phyloP scores from a whole-genome alignment of 352 stramenopile genomes.

The Pythium dissotocum region DNA sequence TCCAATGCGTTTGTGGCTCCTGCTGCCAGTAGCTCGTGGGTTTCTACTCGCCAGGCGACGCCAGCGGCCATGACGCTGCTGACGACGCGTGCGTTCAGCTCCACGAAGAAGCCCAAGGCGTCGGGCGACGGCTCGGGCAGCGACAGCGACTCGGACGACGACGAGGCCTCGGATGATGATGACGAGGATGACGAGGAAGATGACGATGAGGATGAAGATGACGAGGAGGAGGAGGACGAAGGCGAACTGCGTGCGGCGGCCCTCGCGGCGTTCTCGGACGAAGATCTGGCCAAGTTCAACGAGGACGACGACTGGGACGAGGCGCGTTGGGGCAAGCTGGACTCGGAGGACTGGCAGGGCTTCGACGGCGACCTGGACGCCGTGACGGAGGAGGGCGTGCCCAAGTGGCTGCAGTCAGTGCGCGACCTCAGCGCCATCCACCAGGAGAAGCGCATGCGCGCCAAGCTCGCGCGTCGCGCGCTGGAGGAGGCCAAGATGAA shows the following conservation, averaged over 20 bases:
- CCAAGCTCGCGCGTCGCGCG: constrained; percentile 61
- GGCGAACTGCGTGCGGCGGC: constrained; percentile 24
- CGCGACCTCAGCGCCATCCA: constrained; percentile 68
- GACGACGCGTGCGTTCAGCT: constrained; percentile 35
- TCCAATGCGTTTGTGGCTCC: constrained; percentile 17
- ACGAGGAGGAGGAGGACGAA: constrained; percentile 25
- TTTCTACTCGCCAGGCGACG: constrained; percentile 1
- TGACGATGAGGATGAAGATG: constrained; percentile 33
- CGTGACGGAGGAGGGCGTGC: constrained; percentile 74
- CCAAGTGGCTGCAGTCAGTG: constrained; percentile 81
- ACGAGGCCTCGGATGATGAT: constrained; percentile 29
- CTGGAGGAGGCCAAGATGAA: constrained; percentile 79
- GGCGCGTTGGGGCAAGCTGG: constrained; percentile 57
- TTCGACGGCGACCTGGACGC: constrained; percentile 81
- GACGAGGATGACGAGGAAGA: constrained; percentile 31
- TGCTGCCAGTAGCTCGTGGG: background rate
- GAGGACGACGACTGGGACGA: constrained; percentile 61
- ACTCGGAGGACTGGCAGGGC: constrained; percentile 77
- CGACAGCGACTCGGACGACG: constrained; percentile 33
- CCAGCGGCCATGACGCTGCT: constrained; percentile 13
- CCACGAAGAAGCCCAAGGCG: constrained; percentile 24
- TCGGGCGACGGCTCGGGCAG: constrained; percentile 22
- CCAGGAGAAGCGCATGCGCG: constrained; percentile 64
- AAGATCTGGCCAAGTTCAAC: constrained; percentile 37
- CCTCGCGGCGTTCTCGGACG: constrained; percentile 32